Conservation (phyloP, 352 stramenopile genomes). For the Plasmopara halstedii region DNA sequence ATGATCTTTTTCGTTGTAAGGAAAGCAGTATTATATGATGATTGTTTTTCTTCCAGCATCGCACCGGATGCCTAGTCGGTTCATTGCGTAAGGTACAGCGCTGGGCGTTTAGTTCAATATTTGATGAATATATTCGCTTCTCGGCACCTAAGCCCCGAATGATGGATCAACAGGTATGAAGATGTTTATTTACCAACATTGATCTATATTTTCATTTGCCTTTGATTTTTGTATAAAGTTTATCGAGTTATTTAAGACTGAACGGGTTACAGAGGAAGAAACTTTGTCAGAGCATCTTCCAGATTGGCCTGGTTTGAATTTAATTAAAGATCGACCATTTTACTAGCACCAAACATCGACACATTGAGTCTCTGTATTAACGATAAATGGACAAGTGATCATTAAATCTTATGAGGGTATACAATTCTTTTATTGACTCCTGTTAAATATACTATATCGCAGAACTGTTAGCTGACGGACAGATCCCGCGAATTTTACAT, state of each 20-base stretch:
- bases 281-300: slow-evolving; percentile 40
- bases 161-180: slow-evolving; percentile 76
- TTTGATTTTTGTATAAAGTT: slow-evolving; percentile 31
- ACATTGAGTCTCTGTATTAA: too few species aligned
- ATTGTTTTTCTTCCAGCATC: slow-evolving; percentile 34
- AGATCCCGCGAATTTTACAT: slow-evolving; percentile 61
- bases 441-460: slow-evolving; percentile 20
- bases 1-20: neutral
- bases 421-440: too few species aligned
- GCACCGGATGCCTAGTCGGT: slow-evolving; percentile 70
- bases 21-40: neutral
- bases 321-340: neutral
- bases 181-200: neutral
- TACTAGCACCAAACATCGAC: too few species aligned
- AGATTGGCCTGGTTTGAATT: slow-evolving; percentile 55
- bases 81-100: slow-evolving; percentile 75
- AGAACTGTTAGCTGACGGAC: slow-evolving; percentile 51
- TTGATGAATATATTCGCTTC: slow-evolving; percentile 84
- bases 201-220: neutral
- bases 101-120: slow-evolving; percentile 79
- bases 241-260: slow-evolving; percentile 80
- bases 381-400: neutral
- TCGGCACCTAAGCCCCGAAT: slow-evolving; percentile 79
- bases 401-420: too few species aligned
- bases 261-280: slow-evolving; percentile 50